Evolutionary conservation across 2,329 filamentous ascomycete genomes (phyloP), one percentile per base, ranked within the genome.

Genomic region (Calonectria leucothoes): DNA sequence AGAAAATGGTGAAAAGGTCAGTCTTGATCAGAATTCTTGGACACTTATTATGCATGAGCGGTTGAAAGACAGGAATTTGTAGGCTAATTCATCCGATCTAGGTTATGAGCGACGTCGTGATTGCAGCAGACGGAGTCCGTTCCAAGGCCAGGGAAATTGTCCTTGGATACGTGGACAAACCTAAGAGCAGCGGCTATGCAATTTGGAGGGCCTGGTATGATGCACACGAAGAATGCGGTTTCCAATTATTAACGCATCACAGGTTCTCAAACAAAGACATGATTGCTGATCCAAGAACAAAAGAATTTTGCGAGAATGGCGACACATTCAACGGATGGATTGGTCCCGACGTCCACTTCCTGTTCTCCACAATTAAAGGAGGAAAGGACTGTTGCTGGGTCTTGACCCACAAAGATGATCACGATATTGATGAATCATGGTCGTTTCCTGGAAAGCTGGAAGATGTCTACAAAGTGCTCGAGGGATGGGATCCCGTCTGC

Each of bases 241-340:
- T 2, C 15, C 20, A n/a, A 55, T 15, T 20, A 37, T 17, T 42
- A 35, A 42, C 10, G 12, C 1, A 23, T 8, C 14, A 8, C 3
- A 79, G 77, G 77, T 79, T 79, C 52, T 78, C 77, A 0, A 89
- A 89, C 74, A 86, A 87, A 42, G 86, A 88, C 68, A 88, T 89
- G 86, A 84, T 90, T 25, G 82, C 82, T 12, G 89, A 91, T 74
- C 87, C 88, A 1, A 81, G 85, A 27, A 91, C 89, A 2, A 87
- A 86, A 37, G 85, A 90, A 42, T 90, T 91, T 69, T 90, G 89
- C 75, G 85, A 83, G 39, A 85, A 91, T 71, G 90, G 89, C 39
- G 90, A 92, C 79, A 89, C 88, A 0, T 91, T 91, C 82, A 90
- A 90, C 69, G 90, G 89, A 31, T 89, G 87, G 90, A 88, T 91